Base-by-base conservation (phyloP, 2,329 filamentous ascomycete genomes). In the Scedosporium apiospermum region DNA sequence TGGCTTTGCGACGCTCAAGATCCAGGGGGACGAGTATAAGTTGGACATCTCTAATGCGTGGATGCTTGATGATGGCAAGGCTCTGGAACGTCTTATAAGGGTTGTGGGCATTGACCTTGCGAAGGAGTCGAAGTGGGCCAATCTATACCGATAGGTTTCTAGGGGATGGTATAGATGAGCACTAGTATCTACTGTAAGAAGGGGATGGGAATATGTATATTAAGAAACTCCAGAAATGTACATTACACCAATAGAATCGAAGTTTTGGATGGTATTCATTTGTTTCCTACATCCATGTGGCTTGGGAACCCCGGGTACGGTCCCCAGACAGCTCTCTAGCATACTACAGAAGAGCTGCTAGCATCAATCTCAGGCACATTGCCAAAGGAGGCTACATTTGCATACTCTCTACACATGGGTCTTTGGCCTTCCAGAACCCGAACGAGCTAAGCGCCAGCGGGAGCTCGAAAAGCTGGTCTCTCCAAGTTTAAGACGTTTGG, bases 31-130 rank as follows among this genome's bases (percentile, higher is more conserved):
- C 41, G 71, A 73, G 61, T 85, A 83, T 69, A 87, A 85, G 74
- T 70, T 88, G 23, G 85, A 87, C 66, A 75, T 86, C 16, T 76
- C 75, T 2, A 78, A 78, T 46, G 84, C 82, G 1, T 86, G 82
- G 75, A 81, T 81, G 23, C 75, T 86, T 58, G 85, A 88, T 49
- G 76, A 80, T 3, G 86, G 86, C 53, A 77, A 76, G 62, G 82
- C 82, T 3, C 69, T 88, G 61, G 85, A 88, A 72, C 77, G 80
- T 65, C 68, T 88, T 46, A 77, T 83, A 38, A 65, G 61, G 57
- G 60, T 65, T 60, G 60, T 63, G 18, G 61, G 61, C 1, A 30
- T 63, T 16, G 57, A 63, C 21, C 21, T 18, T n/a, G 30, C 9
- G 10, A 38, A 26, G n/a, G 61, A 63, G 18, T 53, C 61, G 10